Evolutionary conservation across 2,329 filamentous ascomycete species (phyloP).

Genomic region (Aspergillus fumigatiaffinis): DNA sequence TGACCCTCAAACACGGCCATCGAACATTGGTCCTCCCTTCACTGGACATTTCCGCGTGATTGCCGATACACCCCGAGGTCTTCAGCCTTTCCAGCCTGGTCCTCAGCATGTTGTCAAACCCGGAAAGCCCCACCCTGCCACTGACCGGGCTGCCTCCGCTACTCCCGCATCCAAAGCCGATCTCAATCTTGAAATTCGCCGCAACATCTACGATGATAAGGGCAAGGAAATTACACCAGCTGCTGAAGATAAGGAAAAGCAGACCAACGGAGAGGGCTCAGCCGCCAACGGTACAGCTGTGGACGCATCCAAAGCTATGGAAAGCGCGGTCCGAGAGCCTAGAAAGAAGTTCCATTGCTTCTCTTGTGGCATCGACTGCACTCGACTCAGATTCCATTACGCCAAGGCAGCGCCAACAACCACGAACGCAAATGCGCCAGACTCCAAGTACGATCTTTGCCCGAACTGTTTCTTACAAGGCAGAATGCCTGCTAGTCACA

Average conservation of each 20-base stretch:
- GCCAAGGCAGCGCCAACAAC: constrained; percentile 59
- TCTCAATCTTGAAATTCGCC: constrained; percentile 84
- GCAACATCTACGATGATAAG: constrained; percentile 92
- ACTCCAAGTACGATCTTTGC: constrained; percentile 80
- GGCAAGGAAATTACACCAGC: constrained; percentile 76
- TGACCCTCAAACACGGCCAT: constrained; percentile 90
- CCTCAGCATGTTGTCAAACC: constrained; percentile 65
- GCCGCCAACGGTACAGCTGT: constrained; percentile 60
- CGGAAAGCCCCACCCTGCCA: constrained; percentile 61
- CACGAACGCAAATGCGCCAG: constrained; percentile 51
- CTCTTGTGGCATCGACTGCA: constrained; percentile 89
- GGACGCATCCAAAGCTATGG: constrained; percentile 62
- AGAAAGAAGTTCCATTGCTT: constrained; percentile 74
- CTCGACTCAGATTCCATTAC: constrained; percentile 65
- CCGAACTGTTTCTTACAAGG: constrained; percentile 85
- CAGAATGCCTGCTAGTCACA: constrained; percentile 74
- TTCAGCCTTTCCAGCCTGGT: constrained; percentile 92
- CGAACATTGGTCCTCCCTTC: constrained; percentile 92
- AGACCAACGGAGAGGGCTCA: constrained; percentile 66
- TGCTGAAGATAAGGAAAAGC: constrained; percentile 62
- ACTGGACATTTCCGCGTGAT: constrained; percentile 97
- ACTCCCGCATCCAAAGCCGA: constrained; percentile 69
- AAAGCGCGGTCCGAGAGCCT: constrained; percentile 57
- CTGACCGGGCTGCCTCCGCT: constrained; percentile 66
- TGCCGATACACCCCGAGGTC: constrained; percentile 88